Evolutionary conservation across 1,284 basidiomycete genomes (phyloP).

Genomic region (Farysia itapuensis): DNA sequence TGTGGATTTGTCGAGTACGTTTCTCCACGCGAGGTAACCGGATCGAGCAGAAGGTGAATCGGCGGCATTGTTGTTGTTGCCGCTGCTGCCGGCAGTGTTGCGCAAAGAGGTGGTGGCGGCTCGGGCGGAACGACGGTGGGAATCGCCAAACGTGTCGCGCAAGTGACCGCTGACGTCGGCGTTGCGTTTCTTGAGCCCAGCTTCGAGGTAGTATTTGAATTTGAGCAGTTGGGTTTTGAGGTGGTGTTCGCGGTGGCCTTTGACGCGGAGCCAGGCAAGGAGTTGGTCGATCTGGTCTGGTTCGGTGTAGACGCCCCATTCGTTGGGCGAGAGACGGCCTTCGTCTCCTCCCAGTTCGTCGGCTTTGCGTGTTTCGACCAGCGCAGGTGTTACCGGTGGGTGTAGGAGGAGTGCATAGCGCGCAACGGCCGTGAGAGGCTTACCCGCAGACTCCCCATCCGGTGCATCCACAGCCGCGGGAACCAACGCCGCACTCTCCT

Average conservation of each 20-base stretch:
- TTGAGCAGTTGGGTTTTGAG: conserved; percentile 77
- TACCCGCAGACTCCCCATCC: background rate
- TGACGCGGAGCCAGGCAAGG: conserved; percentile 83
- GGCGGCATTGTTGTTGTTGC: no score
- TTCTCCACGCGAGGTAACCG: conserved; percentile 25
- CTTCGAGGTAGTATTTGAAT: conserved; percentile 82
- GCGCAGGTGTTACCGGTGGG: conserved; percentile 7
- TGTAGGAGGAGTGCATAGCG: conserved; percentile 56
- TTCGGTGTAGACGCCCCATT: conserved; percentile 88
- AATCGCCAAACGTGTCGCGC: conserved; percentile 5
- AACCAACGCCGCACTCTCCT: conserved; percentile 51
- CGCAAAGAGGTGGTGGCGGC: no score
- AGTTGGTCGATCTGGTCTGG: conserved; percentile 83
- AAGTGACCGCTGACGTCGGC: conserved; percentile 25
- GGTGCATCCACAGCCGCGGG: no score
- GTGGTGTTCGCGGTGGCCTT: conserved; percentile 82
- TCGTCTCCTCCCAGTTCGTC: conserved; percentile 60
- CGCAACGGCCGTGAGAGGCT: background rate
- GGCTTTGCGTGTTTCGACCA: conserved; percentile 6
- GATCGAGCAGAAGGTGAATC: background rate
- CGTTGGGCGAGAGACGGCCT: conserved; percentile 71
- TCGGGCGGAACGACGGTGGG: conserved; percentile 2
- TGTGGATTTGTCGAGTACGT: conserved; percentile 15
- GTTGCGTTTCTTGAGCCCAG: conserved; percentile 66
- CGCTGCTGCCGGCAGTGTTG: no score